phyloP scores from a whole-genome alignment of 768 basidiomycete genomes.

The Boletellus ananiceps region DNA sequence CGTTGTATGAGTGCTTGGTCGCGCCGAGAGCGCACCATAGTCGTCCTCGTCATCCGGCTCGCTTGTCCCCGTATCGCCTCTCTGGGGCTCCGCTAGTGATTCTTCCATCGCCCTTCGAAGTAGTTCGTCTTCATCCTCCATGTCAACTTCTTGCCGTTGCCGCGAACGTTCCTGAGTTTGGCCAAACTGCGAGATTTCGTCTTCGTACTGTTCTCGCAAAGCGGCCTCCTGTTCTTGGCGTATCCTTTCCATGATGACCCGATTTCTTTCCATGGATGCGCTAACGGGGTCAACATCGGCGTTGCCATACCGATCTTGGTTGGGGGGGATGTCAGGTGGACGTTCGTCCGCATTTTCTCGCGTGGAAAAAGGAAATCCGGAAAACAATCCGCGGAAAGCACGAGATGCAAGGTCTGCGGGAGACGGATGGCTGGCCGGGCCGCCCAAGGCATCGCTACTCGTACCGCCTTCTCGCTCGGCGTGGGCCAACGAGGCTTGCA shows the following conservation, averaged over 20 bases:
- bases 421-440: constrained; percentile 14
- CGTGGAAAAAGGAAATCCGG: constrained; percentile 4
- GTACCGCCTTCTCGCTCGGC: constrained; percentile 1
- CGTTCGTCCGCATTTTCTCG: constrained; percentile 13
- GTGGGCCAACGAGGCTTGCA: constrained; percentile 71
- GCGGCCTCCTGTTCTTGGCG: constrained; percentile 63
- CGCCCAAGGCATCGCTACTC: constrained; percentile 9
- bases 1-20: constrained; percentile 3
- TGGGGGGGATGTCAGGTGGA: constrained; percentile 23
- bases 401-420: constrained; percentile 25
- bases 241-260: constrained; percentile 58
- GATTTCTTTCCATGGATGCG: constrained; percentile 64
- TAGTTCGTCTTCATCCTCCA: constrained; percentile 54
- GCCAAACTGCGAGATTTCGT: constrained; percentile 31
- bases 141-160: constrained; percentile 3
- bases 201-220: constrained; percentile 53
- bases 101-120: constrained; percentile 40
- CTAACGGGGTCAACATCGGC: constrained; percentile 50
- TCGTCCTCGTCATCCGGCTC: constrained; percentile 27
- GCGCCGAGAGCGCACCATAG: constrained; percentile 1
- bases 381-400: constrained; percentile 25
- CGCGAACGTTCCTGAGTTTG: constrained; percentile 6
- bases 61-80: constrained; percentile 13
- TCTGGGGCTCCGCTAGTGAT: constrained; percentile 18
- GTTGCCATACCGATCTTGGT: constrained; percentile 28